Evolutionary conservation across 768 basidiomycete genomes (phyloP).

Genomic region (Hericium erinaceus): DNA sequence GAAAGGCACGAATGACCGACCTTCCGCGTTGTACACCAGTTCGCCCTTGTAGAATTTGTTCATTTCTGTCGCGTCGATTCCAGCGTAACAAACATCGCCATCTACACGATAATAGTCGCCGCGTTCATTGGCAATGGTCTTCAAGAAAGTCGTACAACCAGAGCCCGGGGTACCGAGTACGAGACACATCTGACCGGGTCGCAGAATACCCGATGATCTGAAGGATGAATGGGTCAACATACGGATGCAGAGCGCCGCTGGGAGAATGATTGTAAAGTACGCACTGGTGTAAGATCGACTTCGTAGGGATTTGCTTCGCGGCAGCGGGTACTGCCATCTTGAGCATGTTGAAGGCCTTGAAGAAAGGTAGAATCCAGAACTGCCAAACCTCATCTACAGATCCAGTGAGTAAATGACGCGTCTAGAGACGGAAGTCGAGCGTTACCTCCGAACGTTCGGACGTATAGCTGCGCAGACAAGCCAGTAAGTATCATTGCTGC

Average conservation of each 20-base stretch:
- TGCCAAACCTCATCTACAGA: constrained; percentile 13
- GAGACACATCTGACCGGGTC: constrained; percentile 15
- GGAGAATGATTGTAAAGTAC: neutral
- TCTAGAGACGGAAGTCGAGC: constrained; percentile 10
- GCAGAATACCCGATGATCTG: constrained; percentile 46
- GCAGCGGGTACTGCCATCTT: constrained; percentile 1
- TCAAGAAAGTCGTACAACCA: constrained; percentile 83
- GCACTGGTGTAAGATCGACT: constrained; percentile 9
- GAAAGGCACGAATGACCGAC: constrained; percentile 22
- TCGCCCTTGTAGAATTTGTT: constrained; percentile 71
- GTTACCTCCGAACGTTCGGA: constrained; percentile 51
- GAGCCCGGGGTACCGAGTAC: constrained; percentile 34
- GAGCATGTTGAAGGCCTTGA: neutral
- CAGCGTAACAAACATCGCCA: constrained; percentile 76
- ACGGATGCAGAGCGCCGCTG: constrained; percentile 39
- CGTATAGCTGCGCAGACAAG: constrained; percentile 35
- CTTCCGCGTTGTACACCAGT: constrained; percentile 73
- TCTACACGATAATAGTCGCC: constrained; percentile 51
- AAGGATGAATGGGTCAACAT: constrained; percentile 16
- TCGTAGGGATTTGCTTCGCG: constrained; percentile 1
- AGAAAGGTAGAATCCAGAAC: constrained; percentile 11
- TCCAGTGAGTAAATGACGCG: neutral
- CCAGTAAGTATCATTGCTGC: neutral
- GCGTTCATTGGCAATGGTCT: constrained; percentile 71
- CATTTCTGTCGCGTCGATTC: constrained; percentile 73